Base-by-base conservation (phyloP, 2,329 filamentous ascomycete species). In the Westerdykella sp. region DNA sequence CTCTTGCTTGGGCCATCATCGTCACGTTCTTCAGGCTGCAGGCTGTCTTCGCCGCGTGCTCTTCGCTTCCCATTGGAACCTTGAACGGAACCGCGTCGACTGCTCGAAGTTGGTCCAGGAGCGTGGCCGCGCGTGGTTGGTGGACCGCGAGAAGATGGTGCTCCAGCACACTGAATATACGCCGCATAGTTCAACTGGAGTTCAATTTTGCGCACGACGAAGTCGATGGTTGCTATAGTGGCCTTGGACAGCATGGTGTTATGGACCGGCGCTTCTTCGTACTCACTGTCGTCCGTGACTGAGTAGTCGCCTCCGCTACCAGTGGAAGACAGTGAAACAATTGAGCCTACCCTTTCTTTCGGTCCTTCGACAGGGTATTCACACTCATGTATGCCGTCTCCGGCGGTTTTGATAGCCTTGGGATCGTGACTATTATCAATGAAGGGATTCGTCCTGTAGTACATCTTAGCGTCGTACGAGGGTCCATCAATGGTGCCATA, bases 301-400 rank as follows among this genome's bases (percentile, higher is more conserved):
- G 58, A 56, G 38, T 63, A 57, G 56, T 59, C 59, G 16, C 59
- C 57, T 34, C 54, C 53, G 35, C 58, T 62, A 18, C 53, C 56
- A 6, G 55, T 54, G 9, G 59, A 60, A 5, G 58, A 57, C 13
- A 61, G 40, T 1, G 59, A 60, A 6, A 42, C 39, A 25, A 60
- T 60, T 5, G 59, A 63, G 21, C 40, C 48, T 9, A 57, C 54
- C 15, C 59, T 46, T 46, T 59, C 46, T 37, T 57, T 48, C 5
- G 58, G 50, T 14, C 48, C 43, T 22, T 53, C 46, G 32, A 51
- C 41, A 4, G 51, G 47, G 14, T 53, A 53, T 9, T 59, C 41
- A 30, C 57, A 57, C 13, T 59, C 52, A 14, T 51, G 45, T 39
- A 59, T 56, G 11, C 9, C 9, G 25, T 12, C 11, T 28, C 11